Evolutionary conservation across 129 eudicot genomes (phyloP).

Genomic region (Gnaphalium uliginosum): DNA sequence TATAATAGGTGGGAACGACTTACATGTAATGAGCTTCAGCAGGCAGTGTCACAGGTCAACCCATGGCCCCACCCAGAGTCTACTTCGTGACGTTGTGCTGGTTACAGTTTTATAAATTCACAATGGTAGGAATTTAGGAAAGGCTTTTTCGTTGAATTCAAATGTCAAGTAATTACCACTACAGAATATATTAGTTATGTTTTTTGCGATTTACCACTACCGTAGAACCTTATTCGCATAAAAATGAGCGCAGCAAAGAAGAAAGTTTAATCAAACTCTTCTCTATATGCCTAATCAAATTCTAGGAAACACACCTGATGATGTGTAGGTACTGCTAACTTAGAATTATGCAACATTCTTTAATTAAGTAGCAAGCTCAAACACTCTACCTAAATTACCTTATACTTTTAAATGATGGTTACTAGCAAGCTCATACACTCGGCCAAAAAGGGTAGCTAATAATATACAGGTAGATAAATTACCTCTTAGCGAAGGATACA

Average conservation of each 20-base stretch:
- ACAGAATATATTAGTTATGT: neutral
- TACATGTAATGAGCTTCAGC: no score
- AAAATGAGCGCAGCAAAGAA: neutral
- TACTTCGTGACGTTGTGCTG: neutral
- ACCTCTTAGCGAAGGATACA: constrained; percentile 94
- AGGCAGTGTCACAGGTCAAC: no score
- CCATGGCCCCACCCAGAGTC: neutral
- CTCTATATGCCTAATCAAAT: neutral
- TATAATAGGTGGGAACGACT: no score
- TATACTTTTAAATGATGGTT: neutral
- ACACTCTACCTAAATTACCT: neutral
- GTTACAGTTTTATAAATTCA: neutral
- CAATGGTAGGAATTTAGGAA: neutral
- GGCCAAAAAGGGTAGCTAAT: constrained; percentile 5
- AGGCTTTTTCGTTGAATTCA: neutral
- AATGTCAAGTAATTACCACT: neutral
- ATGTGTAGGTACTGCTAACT: neutral
- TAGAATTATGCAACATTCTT: no score
- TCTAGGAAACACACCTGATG: neutral
- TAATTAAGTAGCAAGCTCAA: neutral
- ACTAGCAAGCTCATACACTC: neutral
- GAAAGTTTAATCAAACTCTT: neutral
- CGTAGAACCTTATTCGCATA: neutral
- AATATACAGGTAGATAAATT: constrained; percentile 1
- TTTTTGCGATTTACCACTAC: neutral